These are phyloP conservation scores for Coccomyxa sp. DNA, from an alignment of 139 green algal genomes.

Conservation along the genomic window DNA sequence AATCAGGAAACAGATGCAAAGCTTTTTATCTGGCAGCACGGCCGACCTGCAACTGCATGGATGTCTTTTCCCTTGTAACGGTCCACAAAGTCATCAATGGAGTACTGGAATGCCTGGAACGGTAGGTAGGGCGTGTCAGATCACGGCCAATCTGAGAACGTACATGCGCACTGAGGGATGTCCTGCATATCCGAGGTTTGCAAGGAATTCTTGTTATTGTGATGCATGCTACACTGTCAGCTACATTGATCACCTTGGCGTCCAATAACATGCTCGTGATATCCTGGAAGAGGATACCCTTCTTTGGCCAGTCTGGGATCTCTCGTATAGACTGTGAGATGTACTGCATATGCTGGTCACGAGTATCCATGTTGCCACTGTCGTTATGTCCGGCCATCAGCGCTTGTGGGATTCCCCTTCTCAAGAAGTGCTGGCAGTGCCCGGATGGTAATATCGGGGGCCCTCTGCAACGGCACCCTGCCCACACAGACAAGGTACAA, in stretches of 20 bases:
- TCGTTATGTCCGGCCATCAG: too few relatives aligned
- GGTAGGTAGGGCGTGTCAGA: not conserved
- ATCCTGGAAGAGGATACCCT: constrained; percentile 95
- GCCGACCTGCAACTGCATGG: constrained; percentile 79
- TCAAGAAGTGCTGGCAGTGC: too few relatives aligned
- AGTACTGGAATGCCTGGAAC: constrained; percentile 68
- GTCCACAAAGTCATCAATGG: constrained; percentile 79
- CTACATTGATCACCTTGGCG: constrained; percentile 21
- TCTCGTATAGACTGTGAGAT: constrained; percentile 60
- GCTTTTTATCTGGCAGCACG: too few relatives aligned
- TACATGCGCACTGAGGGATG: not conserved
- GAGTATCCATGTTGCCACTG: too few relatives aligned
- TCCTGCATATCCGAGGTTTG: not conserved
- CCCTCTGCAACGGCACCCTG: too few relatives aligned
- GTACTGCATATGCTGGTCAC: too few relatives aligned
- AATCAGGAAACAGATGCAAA: too few relatives aligned
- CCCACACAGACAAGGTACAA: too few relatives aligned
- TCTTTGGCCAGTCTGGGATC: constrained; percentile 85
- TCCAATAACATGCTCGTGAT: constrained; percentile 94
- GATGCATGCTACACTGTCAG: not conserved
- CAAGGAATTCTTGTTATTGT: not conserved
- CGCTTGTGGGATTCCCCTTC: too few relatives aligned
- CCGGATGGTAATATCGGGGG: too few relatives aligned
- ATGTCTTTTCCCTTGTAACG: constrained; percentile 72
- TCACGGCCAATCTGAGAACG: not conserved